phyloP scores from a whole-genome alignment of 176 grass and related monocot genomes.

The Oryza officinalis region DNA sequence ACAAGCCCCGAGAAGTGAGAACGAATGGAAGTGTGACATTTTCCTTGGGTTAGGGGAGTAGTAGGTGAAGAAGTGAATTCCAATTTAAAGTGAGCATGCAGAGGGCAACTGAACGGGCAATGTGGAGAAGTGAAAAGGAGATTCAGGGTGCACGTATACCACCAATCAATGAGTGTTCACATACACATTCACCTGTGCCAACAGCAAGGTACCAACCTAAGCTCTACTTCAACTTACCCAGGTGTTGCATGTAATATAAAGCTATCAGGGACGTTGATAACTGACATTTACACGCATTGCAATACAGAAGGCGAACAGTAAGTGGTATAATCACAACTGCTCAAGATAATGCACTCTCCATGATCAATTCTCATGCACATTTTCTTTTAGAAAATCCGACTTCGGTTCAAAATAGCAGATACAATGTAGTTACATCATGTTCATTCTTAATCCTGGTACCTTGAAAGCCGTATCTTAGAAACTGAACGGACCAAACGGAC shows the following conservation, averaged over 20 bases:
- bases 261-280: neutral
- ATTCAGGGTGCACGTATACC: neutral
- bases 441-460: slow-evolving; percentile 11
- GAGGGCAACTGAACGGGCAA: neutral
- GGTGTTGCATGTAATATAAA: neutral
- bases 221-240: neutral
- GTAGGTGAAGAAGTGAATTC: neutral
- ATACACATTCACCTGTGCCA: neutral
- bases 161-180: neutral
- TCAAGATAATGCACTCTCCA: neutral
- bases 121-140: neutral
- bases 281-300: neutral
- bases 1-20: too few species aligned
- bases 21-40: too few species aligned
- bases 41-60: too few species aligned
- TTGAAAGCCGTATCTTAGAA: neutral
- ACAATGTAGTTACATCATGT: slow-evolving; percentile 24
- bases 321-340: too few species aligned
- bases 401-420: slow-evolving; percentile 11
- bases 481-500: slow-evolving; percentile 23
- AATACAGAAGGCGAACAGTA: neutral
- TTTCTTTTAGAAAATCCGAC: neutral
- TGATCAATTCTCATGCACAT: neutral
- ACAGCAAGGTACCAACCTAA: neutral
- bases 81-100: neutral